Conservation (phyloP, 2,329 filamentous ascomycete genomes). For the Sporothrix globosa region DNA sequence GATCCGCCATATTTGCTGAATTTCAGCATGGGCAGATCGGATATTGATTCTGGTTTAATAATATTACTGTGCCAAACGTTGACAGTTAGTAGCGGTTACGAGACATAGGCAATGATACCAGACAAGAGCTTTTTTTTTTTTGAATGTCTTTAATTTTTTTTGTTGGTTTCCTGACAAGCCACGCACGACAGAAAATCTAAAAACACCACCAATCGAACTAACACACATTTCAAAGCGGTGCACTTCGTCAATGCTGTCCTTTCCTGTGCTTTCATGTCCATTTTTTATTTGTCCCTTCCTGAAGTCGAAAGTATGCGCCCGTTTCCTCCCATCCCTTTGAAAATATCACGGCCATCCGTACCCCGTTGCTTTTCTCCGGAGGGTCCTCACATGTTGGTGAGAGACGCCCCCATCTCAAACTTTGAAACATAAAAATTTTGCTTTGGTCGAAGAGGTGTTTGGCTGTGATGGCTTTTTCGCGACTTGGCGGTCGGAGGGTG, state of each 20-base stretch:
- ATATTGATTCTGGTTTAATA: too few species aligned
- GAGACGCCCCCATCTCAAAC: background rate
- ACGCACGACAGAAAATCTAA: constrained; percentile 19
- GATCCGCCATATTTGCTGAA: too few species aligned
- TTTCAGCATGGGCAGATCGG: too few species aligned
- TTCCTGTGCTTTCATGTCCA: background rate
- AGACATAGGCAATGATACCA: background rate
- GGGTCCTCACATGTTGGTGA: background rate
- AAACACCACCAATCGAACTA: constrained; percentile 3
- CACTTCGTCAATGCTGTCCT: background rate
- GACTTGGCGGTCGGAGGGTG: background rate
- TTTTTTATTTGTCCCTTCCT: constrained; percentile 15
- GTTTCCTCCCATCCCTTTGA: constrained; percentile 23
- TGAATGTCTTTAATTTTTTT: constrained; percentile 28
- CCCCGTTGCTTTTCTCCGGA: background rate
- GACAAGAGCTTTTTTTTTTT: background rate
- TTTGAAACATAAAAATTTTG: background rate
- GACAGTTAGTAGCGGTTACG: background rate
- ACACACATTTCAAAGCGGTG: constrained; percentile 6
- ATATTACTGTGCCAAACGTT: background rate
- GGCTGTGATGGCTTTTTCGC: background rate
- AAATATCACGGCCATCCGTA: constrained; percentile 19
- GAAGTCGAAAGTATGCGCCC: constrained; percentile 21
- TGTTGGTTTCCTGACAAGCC: constrained; percentile 22
- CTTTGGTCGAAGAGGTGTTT: background rate